A percentile compares a stretch with the other conserved stretches of the same genome.
phyloP scores from a whole-genome alignment of 2,329 filamentous ascomycete species.

The Paramyrothecium roridum region DNA sequence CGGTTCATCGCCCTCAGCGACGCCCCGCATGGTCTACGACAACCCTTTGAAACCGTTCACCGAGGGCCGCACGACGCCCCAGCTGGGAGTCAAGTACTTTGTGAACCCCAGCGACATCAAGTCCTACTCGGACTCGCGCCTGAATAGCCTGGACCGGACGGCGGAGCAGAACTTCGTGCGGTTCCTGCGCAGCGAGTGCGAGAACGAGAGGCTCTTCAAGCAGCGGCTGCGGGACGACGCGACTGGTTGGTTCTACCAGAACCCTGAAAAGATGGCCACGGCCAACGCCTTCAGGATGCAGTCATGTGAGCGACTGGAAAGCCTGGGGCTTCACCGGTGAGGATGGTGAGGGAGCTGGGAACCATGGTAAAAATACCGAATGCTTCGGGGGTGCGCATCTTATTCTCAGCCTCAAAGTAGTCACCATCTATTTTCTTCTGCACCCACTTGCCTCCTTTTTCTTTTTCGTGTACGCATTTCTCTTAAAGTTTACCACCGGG shows the following conservation, averaged over 20 bases:
- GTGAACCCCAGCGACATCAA: conserved; percentile 76
- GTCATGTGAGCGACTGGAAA: conserved; percentile 49
- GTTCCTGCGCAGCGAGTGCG: conserved; percentile 67
- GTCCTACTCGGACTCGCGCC: conserved; percentile 65
- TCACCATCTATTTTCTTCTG: too few species aligned
- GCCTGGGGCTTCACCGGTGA: conserved; percentile 29
- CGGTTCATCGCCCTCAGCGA: conserved; percentile 31
- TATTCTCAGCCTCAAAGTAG: too few species aligned
- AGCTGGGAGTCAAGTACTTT: conserved; percentile 77
- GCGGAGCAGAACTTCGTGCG: conserved; percentile 74
- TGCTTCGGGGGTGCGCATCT: too few species aligned
- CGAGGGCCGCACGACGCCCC: conserved; percentile 65
- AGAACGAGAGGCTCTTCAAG: conserved; percentile 65
- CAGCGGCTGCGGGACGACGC: conserved; percentile 72
- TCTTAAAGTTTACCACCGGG: too few species aligned
- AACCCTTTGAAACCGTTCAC: conserved; percentile 68
- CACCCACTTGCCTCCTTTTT: too few species aligned
- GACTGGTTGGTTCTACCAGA: conserved; percentile 82
- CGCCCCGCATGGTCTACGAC: conserved; percentile 77
- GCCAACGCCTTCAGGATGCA: conserved; percentile 55
- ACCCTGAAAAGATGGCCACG: conserved; percentile 72
- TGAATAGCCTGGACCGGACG: conserved; percentile 69
- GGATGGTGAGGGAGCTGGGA: background rate
- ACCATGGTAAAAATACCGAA: background rate
- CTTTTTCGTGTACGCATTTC: too few species aligned